These are phyloP conservation scores for Blastocystis sp. DNA, from an alignment of 352 stramenopile genomes.

Conservation along the genomic window DNA sequence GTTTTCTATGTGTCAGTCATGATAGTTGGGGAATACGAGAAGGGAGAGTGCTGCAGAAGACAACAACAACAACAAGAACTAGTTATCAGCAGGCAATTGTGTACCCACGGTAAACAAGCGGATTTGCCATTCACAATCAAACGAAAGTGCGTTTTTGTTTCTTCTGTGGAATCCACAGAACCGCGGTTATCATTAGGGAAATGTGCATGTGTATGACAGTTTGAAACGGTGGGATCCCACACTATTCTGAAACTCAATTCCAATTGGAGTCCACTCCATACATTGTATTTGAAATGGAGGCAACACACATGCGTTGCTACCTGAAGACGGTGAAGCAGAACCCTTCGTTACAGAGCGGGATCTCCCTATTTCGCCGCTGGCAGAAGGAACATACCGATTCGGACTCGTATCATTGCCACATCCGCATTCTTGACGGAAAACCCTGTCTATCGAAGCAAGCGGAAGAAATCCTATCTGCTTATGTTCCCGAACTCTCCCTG, in stretches of 20 bases:
- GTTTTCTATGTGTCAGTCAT: background rate
- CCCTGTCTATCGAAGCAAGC: background rate
- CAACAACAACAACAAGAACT: too few species aligned
- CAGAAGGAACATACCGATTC: conserved; percentile 17
- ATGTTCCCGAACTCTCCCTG: conserved; percentile 6
- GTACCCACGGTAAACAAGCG: too few species aligned
- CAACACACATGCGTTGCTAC: background rate
- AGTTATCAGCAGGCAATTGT: too few species aligned
- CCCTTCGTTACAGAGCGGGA: conserved; percentile 37
- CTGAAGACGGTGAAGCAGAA: conserved; percentile 10
- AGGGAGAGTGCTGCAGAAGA: background rate
- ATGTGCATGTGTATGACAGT: too few species aligned
- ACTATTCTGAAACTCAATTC: too few species aligned
- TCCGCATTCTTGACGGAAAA: background rate
- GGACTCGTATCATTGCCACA: background rate
- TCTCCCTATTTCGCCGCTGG: conserved; percentile 34
- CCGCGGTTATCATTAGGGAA: too few species aligned
- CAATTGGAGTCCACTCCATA: too few species aligned
- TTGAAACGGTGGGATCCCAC: too few species aligned
- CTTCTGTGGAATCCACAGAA: too few species aligned
- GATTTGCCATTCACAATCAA: too few species aligned
- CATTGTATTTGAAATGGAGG: too few species aligned
- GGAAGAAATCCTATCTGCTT: background rate
- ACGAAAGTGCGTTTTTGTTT: too few species aligned
- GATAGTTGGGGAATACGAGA: background rate